Base-by-base conservation (phyloP, 2,329 filamentous ascomycete species). In the Penicillium sp. region DNA sequence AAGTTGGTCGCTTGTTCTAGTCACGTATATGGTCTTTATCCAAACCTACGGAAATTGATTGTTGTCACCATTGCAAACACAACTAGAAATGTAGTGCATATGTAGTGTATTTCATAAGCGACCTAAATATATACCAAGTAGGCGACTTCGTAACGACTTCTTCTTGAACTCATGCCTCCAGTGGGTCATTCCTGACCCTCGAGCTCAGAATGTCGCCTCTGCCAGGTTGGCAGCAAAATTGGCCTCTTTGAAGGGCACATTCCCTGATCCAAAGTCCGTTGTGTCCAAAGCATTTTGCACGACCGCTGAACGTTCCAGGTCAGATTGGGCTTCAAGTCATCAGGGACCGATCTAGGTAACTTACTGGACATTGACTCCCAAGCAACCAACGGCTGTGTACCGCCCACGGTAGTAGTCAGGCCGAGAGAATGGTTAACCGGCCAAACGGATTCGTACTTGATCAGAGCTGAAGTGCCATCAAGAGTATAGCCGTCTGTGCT, bases 391-490 rank as follows among this genome's bases (percentile, higher is more conserved):
- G 74, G 73, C 64, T 75, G 73, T 47, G 66, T 62, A 0, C 71
- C 72, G 1, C 73, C 75, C 7, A 69, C 61, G 0, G 63, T 64
- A 6, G 43, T 60, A 4, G 72, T 75, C 13, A 71, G 61, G 17
- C 72, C 71, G 33, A 72, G 59, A 53, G 74, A 69, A 52, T 77
- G 75, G 51, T 78, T 65, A 1, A 78, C 35, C 0, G 76, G 76
- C 68, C 69, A 79, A 13, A 65, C 57, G 43, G 71, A 76, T 32
- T 71, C 67, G 44, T 80, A 80, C 6, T 70, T 66, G 48, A 79
- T 76, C 57, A 75, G 59, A 0, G 76, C 65, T 5, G 67, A 57
- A 1, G 71, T 72, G 0, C 72, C 74, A 17, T 64, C 64, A 15
- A 78, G 64, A 1, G 69, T 64, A 38, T 64, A 74, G 13, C 53